These are phyloP conservation scores for Zygosaccharomyces pseudorouxii DNA, from an alignment of 805 yeast genomes.

Conservation along the genomic window DNA sequence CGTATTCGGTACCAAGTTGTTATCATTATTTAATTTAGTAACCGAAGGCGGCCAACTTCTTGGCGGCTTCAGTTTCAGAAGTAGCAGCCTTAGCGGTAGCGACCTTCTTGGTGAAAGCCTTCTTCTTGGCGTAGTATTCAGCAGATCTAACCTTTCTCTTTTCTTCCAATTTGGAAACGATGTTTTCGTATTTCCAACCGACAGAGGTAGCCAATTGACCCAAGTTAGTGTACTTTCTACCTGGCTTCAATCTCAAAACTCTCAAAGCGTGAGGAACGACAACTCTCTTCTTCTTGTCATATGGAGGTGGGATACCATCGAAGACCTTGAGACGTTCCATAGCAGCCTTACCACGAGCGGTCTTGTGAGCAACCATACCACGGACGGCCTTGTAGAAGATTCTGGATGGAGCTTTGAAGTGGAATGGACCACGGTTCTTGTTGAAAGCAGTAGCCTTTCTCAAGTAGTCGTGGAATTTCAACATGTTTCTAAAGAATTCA, in stretches of 20 bases:
- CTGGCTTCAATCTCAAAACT: slow-evolving; percentile 98
- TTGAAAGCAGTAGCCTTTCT: slow-evolving; percentile 99
- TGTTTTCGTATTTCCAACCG: slow-evolving; percentile 99
- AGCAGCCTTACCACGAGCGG: slow-evolving; percentile 99
- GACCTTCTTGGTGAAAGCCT: slow-evolving; percentile 90
- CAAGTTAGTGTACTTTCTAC: slow-evolving; percentile 99
- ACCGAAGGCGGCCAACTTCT: slow-evolving; percentile 95
- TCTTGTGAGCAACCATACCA: slow-evolving; percentile 99
- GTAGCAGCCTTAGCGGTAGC: slow-evolving; percentile 79
- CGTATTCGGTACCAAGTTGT: slow-evolving; percentile 15
- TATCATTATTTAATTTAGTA: slow-evolving; percentile 57
- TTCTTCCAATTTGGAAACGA: slow-evolving; percentile 96
- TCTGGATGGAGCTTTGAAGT: slow-evolving; percentile 99
- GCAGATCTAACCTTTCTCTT: slow-evolving; percentile 99
- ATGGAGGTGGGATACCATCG: slow-evolving; percentile 99
- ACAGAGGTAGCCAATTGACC: slow-evolving; percentile 94
- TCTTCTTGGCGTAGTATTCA: slow-evolving; percentile 98
- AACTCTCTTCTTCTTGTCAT: slow-evolving; percentile 99
- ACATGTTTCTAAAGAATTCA: slow-evolving; percentile 99
- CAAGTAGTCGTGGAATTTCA: slow-evolving; percentile 99
- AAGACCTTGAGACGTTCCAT: slow-evolving; percentile 98
- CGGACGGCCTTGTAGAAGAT: slow-evolving; percentile 99
- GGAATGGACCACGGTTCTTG: slow-evolving; percentile 99
- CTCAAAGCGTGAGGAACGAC: slow-evolving; percentile 99
- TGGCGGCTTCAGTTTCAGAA: slow-evolving; percentile 85